Percentiles rank a stretch among this genome's conserved stretches.
phyloP scores from a whole-genome alignment of 768 basidiomycete species.

The Phaeotremella skinneri region DNA sequence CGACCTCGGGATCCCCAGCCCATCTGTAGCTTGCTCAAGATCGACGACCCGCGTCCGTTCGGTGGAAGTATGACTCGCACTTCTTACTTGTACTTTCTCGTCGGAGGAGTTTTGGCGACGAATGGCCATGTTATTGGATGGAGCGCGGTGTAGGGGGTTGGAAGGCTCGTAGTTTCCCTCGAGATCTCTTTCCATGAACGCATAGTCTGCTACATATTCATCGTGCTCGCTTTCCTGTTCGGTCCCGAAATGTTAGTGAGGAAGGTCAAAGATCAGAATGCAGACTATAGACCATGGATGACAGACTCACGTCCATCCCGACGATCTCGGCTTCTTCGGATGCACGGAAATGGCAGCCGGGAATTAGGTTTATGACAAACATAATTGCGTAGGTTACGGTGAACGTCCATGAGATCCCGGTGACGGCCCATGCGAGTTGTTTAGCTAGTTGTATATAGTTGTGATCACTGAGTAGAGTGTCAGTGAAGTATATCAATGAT shows the following conservation, averaged over 20 bases:
- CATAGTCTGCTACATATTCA: conserved; percentile 50
- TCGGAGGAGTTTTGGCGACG: not conserved
- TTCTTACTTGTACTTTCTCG: not conserved
- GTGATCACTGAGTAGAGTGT: conserved; percentile 35
- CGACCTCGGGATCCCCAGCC: not conserved
- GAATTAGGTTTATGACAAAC: conserved; percentile 73
- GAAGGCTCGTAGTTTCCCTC: conserved; percentile 37
- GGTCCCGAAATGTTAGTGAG: no score
- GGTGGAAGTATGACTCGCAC: not conserved
- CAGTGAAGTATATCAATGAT: not conserved
- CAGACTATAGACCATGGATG: conserved; percentile 56
- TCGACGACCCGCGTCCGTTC: not conserved
- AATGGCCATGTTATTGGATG: not conserved
- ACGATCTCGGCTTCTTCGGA: conserved; percentile 57
- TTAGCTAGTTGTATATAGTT: conserved; percentile 71
- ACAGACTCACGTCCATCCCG: conserved; percentile 64
- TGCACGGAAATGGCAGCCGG: conserved; percentile 67
- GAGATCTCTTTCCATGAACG: conserved; percentile 46
- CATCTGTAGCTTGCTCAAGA: not conserved
- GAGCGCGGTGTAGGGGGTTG: not conserved
- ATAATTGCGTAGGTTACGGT: conserved; percentile 49
- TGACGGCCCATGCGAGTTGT: conserved; percentile 62
- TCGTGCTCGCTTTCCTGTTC: conserved; percentile 47
- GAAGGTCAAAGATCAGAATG: no score
- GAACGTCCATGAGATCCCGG: conserved; percentile 51